phyloP scores from a whole-genome alignment of 2,329 filamentous ascomycete species.

The Paecilomyces formosus region DNA sequence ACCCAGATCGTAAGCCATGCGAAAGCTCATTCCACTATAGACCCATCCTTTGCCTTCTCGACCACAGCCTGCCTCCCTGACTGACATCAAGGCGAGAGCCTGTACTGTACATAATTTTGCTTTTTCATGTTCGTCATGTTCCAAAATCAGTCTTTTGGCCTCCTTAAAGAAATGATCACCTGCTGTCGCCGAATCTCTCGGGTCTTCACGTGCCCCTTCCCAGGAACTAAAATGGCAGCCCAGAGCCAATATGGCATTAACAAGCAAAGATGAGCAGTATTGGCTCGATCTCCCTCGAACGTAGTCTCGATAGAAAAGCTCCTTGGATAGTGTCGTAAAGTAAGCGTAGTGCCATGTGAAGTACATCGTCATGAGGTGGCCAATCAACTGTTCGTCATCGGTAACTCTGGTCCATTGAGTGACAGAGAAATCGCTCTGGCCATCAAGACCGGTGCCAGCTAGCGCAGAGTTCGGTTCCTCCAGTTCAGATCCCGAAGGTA shows the following conservation, averaged over 20 bases:
- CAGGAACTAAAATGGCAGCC: constrained; percentile 88
- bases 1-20: constrained; percentile 92
- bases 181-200: constrained; percentile 72
- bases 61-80: constrained; percentile 88
- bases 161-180: constrained; percentile 96
- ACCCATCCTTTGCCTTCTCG: constrained; percentile 96
- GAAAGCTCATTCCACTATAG: constrained; percentile 96
- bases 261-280: constrained; percentile 82
- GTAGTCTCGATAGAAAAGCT: constrained; percentile 81
- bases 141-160: constrained; percentile 79
- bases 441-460: constrained; percentile 39
- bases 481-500: constrained; percentile 48
- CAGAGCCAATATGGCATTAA: constrained; percentile 88
- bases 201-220: constrained; percentile 61
- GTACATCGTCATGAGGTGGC: constrained; percentile 92
- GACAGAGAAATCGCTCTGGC: constrained; percentile 59
- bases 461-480: constrained; percentile 31
- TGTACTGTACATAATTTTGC: constrained; percentile 85
- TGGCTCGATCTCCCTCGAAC: constrained; percentile 59
- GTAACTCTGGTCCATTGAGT: constrained; percentile 86
- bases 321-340: constrained; percentile 84
- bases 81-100: constrained; percentile 89
- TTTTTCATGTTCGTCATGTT: constrained; percentile 88
- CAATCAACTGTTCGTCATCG: constrained; percentile 66
- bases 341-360: constrained; percentile 98